Evolutionary conservation across 495 filamentous ascomycete species (phyloP).

Genomic region (Parmelia sp.): DNA sequence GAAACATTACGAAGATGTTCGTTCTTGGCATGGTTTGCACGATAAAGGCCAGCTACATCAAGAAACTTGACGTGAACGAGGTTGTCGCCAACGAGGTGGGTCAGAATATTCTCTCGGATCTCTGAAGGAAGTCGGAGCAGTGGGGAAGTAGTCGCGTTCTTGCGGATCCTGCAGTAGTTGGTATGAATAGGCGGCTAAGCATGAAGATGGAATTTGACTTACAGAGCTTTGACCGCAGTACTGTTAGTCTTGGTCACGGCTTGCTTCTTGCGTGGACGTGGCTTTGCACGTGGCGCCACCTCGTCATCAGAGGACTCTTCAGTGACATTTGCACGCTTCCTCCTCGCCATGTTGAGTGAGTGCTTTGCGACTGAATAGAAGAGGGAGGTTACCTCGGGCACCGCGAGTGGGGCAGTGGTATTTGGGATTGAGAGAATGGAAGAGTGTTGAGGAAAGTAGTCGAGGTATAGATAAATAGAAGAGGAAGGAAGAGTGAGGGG

Average conservation of each 20-base stretch:
- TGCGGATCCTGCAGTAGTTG: slow-evolving; percentile 4
- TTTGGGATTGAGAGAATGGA: too few species aligned
- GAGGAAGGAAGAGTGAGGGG: neutral
- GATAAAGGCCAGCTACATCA: neutral
- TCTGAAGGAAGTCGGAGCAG: slow-evolving; percentile 12
- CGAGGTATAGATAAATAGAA: neutral
- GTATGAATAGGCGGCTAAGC: neutral
- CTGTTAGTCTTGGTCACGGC: slow-evolving; percentile 16
- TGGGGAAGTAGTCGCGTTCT: slow-evolving; percentile 13
- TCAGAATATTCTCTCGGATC: slow-evolving; percentile 18
- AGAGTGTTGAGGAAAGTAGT: neutral
- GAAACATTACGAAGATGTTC: neutral
- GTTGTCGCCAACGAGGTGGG: slow-evolving; percentile 8
- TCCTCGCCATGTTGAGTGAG: neutral
- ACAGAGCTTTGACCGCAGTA: slow-evolving; percentile 3
- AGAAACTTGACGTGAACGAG: slow-evolving; percentile 19
- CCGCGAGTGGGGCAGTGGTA: neutral
- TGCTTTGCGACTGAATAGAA: neutral
- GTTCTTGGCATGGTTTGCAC: neutral
- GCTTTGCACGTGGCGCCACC: neutral
- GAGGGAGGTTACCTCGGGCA: neutral
- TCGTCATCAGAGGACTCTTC: neutral
- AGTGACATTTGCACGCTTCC: neutral
- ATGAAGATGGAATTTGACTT: neutral
- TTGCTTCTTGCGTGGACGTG: slow-evolving; percentile 15